Evolutionary conservation across 768 basidiomycete species (phyloP), one percentile per base, ranked within the genome.

Genomic region (Cyclocybe aegerita): DNA sequence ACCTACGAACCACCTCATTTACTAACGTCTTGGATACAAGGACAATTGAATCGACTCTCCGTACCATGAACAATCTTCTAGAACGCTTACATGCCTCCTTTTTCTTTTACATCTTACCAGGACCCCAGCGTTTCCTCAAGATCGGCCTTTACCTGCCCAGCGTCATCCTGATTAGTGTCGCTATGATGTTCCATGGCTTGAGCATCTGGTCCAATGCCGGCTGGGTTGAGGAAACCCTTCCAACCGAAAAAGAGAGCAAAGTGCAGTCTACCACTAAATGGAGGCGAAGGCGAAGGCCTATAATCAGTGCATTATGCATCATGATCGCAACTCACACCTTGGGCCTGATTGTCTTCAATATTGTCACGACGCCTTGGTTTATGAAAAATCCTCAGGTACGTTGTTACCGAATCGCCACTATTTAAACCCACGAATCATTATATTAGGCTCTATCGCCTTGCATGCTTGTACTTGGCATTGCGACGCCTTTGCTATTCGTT

Each of bases 71-170:
- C 69, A 99, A 99, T 63, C 79, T 98, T 5, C 78, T 98, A 14
- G 97, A 99, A 64, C 85, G 97, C 11, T 82, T 98, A 15, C 97
- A 99, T 65, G 95, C 95, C 1, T 98, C 96, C 0, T 95, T 96
- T 70, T 98, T 98, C 75, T 94, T 98, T 72, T 98, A 95, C 70
- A 75, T 98, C 53, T 70, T 93, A 52, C 79, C 87, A 10, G 72
- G 66, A 15, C 70, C 75, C 2, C 69, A 74, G 34, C 78, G 76
- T 1, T 97, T 96, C 70, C 79, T 93, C 58, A 90, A 95, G 64
- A 93, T 98, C 29, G 95, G 94, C 2, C 82, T 76, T 59, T 99
- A 92, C 67, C 77, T 99, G 6, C 95, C 96, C 0, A 91, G 90
- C 48, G 90, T 83, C 0, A 78, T 98, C 34, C 65, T 98, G 3